Percentiles rank a stretch among this genome's conserved stretches.
Evolutionary conservation across 2,329 filamentous ascomycete genomes (phyloP).

Genomic region (Microdochium paspali): DNA sequence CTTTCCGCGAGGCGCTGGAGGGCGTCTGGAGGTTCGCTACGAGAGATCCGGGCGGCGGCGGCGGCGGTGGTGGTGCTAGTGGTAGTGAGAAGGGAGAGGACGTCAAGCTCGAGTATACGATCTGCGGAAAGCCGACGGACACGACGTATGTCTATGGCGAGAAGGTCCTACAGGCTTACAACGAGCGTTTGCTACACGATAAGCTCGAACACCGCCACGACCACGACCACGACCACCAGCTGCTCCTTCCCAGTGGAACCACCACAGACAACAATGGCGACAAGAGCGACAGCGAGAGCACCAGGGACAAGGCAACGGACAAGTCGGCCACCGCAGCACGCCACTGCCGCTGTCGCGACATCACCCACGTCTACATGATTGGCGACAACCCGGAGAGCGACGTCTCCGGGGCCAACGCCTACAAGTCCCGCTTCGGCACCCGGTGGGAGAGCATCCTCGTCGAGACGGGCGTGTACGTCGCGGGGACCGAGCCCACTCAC

Average conservation of each 20-base stretch:
- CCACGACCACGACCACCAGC: too few species aligned
- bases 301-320: neutral
- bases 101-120: constrained; percentile 37
- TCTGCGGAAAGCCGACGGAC: constrained; percentile 58
- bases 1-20: constrained; percentile 53
- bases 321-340: neutral
- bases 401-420: constrained; percentile 59
- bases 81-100: too few species aligned
- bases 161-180: constrained; percentile 31
- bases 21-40: constrained; percentile 49
- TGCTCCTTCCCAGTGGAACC: too few species aligned
- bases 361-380: constrained; percentile 61
- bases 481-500: constrained; percentile 32
- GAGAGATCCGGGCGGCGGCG: neutral
- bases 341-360: constrained; percentile 4
- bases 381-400: constrained; percentile 61
- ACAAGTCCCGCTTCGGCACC: constrained; percentile 41
- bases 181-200: constrained; percentile 6
- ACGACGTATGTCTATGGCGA: constrained; percentile 61
- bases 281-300: neutral
- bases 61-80: neutral
- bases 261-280: neutral
- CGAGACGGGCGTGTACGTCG: constrained; percentile 55
- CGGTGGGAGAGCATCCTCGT: constrained; percentile 60
- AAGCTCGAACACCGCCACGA: neutral